Base-by-base conservation (phyloP, 371 early-diverging fungal species). In the Entomophthora muscae region DNA sequence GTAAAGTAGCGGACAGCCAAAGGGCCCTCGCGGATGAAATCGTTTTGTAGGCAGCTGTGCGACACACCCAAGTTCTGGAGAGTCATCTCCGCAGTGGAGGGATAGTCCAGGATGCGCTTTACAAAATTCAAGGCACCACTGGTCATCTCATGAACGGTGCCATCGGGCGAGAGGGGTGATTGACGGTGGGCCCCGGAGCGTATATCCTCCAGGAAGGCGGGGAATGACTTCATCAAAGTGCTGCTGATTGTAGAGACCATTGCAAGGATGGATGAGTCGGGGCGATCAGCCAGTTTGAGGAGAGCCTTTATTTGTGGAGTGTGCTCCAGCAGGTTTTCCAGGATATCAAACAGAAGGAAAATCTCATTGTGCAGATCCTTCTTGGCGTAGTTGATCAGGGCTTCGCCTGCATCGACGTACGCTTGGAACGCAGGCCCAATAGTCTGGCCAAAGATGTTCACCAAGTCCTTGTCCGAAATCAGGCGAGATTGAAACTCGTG, bases 61-160 rank as follows among this genome's bases (percentile, higher is more conserved):
- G 26, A n/a, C 3, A 21, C 79, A 1, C 81, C 80, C 17, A 85
- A 65, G 17, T 72, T 64, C 0, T 73, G 62, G 30, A 85, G 66
- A 2, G 88, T 68, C 0, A 81, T 68, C 71, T 88, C 78, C 61
- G 79, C 74, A 68, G 82, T 78, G 22, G 78, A 76, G 51, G 76
- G 72, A 70, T 78, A 80, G 5, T 71, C 68, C 62, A 78, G 75
- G 1, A 84, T 65, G 12, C 84, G 74, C 63, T 81, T 83, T 54
- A 82, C 69, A 61, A 80, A 79, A 59, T 79, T 81, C 51, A 83
- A 69, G 13, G 84, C 90, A 68, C 82, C 80, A 69, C 84, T 86
- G 0, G 90, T 86, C 65, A 87, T 70, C 68, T 92, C 90, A 67
- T 89, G 86, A 1, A 92, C 89, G 27, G 89, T 89, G 65, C 89